phyloP scores from a whole-genome alignment of 225 moss, liverwort and hornwort genomes.

The Sphagnum tenellum region DNA sequence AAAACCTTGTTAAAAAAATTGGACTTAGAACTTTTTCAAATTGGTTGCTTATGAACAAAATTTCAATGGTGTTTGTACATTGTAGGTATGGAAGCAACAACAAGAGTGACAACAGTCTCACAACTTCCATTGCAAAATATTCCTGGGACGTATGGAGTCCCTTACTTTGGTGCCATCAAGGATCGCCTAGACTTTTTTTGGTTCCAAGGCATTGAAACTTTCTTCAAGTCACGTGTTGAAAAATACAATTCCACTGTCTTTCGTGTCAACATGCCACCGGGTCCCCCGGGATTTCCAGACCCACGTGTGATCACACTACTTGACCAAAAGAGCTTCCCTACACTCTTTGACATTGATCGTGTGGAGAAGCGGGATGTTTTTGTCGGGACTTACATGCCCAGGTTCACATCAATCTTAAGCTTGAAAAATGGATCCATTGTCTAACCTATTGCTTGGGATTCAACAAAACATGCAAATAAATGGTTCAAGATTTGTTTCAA shows the following conservation, averaged over 20 bases:
- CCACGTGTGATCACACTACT: conserved; percentile 28
- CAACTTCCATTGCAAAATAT: conserved; percentile 28
- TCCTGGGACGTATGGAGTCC: conserved; percentile 43
- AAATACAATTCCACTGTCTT: conserved; percentile 52
- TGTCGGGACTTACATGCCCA: conserved; percentile 27
- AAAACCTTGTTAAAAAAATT: too few relatives aligned
- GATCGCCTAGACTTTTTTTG: conserved; percentile 53
- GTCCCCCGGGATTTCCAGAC: conserved; percentile 22
- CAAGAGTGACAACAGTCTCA: too few relatives aligned
- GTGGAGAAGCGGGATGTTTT: conserved; percentile 52
- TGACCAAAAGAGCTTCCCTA: conserved; percentile 52
- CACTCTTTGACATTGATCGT: conserved; percentile 36
- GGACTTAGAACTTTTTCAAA: too few relatives aligned
- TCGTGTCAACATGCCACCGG: conserved; percentile 41
- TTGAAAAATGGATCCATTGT: too few relatives aligned
- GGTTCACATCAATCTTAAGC: too few relatives aligned
- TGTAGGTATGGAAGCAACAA: too few relatives aligned
- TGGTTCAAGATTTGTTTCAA: too few relatives aligned
- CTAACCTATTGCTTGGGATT: too few relatives aligned
- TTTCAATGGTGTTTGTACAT: too few relatives aligned
- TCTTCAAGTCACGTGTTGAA: conserved; percentile 26
- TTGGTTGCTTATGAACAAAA: too few relatives aligned
- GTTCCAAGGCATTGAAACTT: conserved; percentile 37
- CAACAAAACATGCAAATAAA: too few relatives aligned
- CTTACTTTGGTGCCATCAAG: conserved; percentile 30